Base-by-base conservation (phyloP, 129 eudicot genomes). In the Deinandra increscens region DNA sequence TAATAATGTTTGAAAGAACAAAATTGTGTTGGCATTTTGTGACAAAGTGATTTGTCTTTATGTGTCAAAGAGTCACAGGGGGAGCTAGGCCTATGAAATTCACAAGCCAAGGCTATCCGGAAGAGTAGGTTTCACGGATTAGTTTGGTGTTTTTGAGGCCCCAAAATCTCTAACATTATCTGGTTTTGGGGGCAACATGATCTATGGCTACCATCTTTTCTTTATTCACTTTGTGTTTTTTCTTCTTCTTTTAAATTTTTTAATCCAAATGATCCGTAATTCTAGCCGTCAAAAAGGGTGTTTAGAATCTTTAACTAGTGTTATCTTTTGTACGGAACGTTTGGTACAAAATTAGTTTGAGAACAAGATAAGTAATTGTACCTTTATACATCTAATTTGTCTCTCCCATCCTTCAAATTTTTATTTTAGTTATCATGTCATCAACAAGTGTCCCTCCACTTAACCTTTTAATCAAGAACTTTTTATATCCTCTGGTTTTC, bases 51-150 rank as follows among this genome's bases (percentile, higher is more conserved):
- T 36, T 77, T 77, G 81, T 77, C 65, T 69, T 69, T 39, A 69
- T 69, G 65, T 22, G 37, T 49, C 34, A 60, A 76, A 68, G 80
- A 44, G 66, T 76, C 76, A 69, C 71, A 76, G 54, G 68, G 36
- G 73, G 41, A 19, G 64, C 67, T 75, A 75, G 75, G 75, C 71
- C 81, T 76, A 76, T 69, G 18, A 50, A 69, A 76, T 76, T 69
- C 66, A 69, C 41, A 69, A 67, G 46, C 12, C 68, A 29, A 49
- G 39, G 80, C 63, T 59, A 75, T 75, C 80, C 80, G 44, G 19
- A 56, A 45, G 74, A 75, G 71, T 76, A 76, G 75, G 63, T 19
- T 76, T 76, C 81, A 77, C 76, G 75, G 71, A 77, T 77, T 60
- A 68, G 20, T 76, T 77, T 75, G 74, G 60, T 75, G 53, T 23